Percentiles rank a stretch among this genome's conserved stretches.
These are phyloP conservation scores for Eimeria praecox DNA, from an alignment of 169 alveolate genomes.

Conservation along the genomic window DNA sequence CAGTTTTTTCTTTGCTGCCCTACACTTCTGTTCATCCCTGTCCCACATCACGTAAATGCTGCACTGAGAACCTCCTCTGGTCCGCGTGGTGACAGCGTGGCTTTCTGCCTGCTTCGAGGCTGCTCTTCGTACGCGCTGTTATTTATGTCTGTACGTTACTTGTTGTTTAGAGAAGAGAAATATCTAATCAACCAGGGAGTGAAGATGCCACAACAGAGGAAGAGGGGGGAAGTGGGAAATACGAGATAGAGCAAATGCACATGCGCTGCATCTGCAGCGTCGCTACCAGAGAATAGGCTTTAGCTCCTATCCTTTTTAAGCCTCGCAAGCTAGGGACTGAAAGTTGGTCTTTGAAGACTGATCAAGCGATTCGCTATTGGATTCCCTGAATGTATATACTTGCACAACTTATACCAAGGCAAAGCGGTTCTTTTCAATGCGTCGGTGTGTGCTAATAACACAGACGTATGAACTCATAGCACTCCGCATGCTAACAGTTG, in stretches of 20 bases:
- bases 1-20: background rate
- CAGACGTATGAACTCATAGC: background rate
- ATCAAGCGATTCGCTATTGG: background rate
- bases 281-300: slow-evolving; percentile 40
- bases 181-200: background rate
- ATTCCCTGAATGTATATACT: background rate
- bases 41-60: background rate
- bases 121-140: background rate
- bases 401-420: background rate
- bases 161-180: slow-evolving; percentile 37
- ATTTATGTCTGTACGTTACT: background rate
- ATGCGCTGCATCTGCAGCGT: slow-evolving; percentile 59
- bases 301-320: background rate
- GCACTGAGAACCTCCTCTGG: background rate
- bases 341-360: background rate
- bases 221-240: slow-evolving; percentile 31
- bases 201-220: slow-evolving; percentile 62
- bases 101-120: background rate
- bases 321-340: background rate
- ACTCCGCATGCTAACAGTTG: background rate
- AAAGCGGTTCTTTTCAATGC: background rate
- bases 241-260: slow-evolving; percentile 52
- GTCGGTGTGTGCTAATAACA: background rate
- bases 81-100: background rate
- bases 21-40: background rate